A percentile compares a stretch with the other conserved stretches of the same genome.
Evolutionary conservation across 202 grass and related monocot species (phyloP).

Genomic region (Musa balbisiana): DNA sequence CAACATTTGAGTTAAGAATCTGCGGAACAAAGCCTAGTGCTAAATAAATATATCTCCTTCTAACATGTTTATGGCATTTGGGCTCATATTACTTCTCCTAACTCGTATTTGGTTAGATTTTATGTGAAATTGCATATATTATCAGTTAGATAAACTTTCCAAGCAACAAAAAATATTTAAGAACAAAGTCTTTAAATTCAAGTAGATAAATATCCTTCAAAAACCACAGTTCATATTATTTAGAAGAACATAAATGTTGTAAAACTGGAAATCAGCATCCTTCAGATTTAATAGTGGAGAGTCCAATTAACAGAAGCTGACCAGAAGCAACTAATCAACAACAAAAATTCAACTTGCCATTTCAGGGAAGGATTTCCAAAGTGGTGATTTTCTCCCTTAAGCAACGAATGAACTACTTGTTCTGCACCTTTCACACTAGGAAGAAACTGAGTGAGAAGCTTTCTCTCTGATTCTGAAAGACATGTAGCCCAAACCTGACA

Average conservation of each 20-base stretch:
- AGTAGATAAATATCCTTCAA: no score
- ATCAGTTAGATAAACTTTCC: not conserved
- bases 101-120: no score
- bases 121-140: no score
- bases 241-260: not conserved
- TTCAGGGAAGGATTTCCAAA: constrained; percentile 69
- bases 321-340: not conserved
- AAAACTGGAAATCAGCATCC: not conserved
- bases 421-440: constrained; percentile 50
- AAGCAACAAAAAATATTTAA: constrained; percentile 6
- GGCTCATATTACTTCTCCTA: no score
- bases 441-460: constrained; percentile 74
- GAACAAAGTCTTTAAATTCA: not conserved
- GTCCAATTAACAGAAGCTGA: not conserved
- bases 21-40: no score
- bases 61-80: no score
- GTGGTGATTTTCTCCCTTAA: constrained; percentile 56
- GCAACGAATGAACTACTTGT: constrained; percentile 51
- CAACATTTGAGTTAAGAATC: no score
- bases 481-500: constrained; percentile 59
- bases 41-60: no score
- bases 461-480: constrained; percentile 75
- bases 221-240: no score
- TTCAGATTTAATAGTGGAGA: not conserved
- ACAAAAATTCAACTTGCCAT: constrained; percentile 49